These are phyloP conservation scores for Phytophthora quininea DNA, from an alignment of 352 stramenopile species.

Conservation along the genomic window DNA sequence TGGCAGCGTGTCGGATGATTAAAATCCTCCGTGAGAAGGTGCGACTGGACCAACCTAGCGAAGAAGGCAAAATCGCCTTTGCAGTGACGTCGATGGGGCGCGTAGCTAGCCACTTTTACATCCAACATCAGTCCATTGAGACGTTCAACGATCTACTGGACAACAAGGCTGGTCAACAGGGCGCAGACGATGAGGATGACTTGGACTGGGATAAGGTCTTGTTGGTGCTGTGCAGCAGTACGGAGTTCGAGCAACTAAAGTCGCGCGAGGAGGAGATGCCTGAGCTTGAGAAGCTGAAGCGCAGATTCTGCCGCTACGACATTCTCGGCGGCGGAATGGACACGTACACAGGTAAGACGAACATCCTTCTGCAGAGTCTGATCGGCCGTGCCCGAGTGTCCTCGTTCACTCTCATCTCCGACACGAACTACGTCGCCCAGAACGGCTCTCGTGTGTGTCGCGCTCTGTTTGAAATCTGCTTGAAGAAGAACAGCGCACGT, in stretches of 20 bases:
- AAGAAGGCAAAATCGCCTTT: constrained; percentile 72
- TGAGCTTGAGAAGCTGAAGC: constrained; percentile 93
- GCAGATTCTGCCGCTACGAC: constrained; percentile 89
- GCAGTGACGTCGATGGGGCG: constrained; percentile 96
- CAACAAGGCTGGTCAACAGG: constrained; percentile 48
- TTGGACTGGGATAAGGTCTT: constrained; percentile 75
- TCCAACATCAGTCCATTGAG: constrained; percentile 97
- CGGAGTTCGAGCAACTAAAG: constrained; percentile 97
- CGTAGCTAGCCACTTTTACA: constrained; percentile 99
- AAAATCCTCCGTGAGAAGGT: constrained; percentile 75
- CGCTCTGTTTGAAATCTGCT: constrained; percentile 98
- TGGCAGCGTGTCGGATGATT: constrained; percentile 84
- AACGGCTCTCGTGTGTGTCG: constrained; percentile 97
- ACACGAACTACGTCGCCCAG: constrained; percentile 99
- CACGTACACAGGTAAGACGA: constrained; percentile 94
- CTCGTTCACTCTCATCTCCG: constrained; percentile 97
- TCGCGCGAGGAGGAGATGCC: constrained; percentile 95
- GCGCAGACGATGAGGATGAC: constrained; percentile 46
- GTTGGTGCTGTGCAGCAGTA: constrained; percentile 77
- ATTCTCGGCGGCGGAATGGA: constrained; percentile 92
- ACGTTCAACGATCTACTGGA: constrained; percentile 97
- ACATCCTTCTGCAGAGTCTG: constrained; percentile 94
- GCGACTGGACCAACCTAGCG: constrained; percentile 29
- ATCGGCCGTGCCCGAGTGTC: constrained; percentile 83
- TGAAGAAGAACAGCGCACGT: constrained; percentile 89